Evolutionary conservation across 805 yeast species (phyloP).

Genomic region (Saccharomyces cerevisiae): DNA sequence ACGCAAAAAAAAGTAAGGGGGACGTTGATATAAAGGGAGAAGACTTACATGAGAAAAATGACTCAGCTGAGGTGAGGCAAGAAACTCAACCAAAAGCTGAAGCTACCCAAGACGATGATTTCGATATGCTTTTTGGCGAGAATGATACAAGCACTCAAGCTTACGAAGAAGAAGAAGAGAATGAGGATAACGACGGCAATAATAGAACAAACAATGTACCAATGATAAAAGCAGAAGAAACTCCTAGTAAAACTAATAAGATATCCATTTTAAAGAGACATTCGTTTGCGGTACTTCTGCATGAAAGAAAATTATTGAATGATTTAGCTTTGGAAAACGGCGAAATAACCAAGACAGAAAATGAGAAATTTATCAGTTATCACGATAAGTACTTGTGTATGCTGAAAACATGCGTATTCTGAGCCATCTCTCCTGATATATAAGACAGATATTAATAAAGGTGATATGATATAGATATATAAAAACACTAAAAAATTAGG

Average conservation of each 20-base stretch:
- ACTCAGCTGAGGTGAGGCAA: not conserved
- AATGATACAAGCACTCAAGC: conserved; percentile 25
- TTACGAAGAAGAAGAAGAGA: conserved; percentile 13
- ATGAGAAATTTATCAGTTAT: conserved; percentile 13
- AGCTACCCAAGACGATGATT: conserved; percentile 26
- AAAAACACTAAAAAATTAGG: not conserved
- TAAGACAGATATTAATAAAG: not conserved
- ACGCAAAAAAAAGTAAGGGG: not conserved
- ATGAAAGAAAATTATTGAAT: conserved; percentile 13
- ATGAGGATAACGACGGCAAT: not conserved
- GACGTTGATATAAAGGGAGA: not conserved
- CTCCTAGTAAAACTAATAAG: conserved; percentile 2
- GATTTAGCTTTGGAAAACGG: conserved; percentile 12
- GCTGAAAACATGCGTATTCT: conserved; percentile 21
- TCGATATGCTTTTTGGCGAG: conserved; percentile 31
- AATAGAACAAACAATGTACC: conserved; percentile 1
- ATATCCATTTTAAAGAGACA: conserved; percentile 11
- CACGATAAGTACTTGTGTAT: conserved; percentile 18
- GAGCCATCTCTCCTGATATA: not conserved
- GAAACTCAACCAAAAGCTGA: conserved; percentile 11
- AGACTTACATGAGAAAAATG: not conserved
- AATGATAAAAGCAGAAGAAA: conserved; percentile 4
- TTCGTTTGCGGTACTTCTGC: conserved; percentile 23
- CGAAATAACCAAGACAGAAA: conserved; percentile 10
- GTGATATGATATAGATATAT: not conserved